phyloP scores from a whole-genome alignment of 495 filamentous ascomycete genomes.

The Amphirosellinia nigrospora region DNA sequence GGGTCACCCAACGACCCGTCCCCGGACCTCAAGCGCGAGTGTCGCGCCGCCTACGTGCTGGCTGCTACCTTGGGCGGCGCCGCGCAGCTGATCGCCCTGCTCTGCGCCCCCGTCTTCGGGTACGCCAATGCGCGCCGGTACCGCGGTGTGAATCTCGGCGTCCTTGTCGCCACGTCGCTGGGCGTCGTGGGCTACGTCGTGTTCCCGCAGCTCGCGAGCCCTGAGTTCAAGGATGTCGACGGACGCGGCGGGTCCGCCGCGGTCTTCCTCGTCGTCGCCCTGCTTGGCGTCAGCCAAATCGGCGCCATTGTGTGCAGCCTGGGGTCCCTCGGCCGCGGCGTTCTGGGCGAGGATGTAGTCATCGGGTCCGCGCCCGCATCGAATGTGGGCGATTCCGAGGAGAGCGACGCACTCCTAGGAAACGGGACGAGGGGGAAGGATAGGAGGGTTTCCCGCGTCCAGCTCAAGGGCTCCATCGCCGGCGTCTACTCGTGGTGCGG shows the following conservation, averaged over 20 bases:
- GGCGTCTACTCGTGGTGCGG: slow-evolving; percentile 91
- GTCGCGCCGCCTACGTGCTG: slow-evolving; percentile 81
- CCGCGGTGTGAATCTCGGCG: slow-evolving; percentile 70
- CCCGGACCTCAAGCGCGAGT: slow-evolving; percentile 77
- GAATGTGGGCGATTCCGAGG: slow-evolving; percentile 38
- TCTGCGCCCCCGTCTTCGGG: slow-evolving; percentile 87
- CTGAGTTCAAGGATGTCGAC: slow-evolving; percentile 65
- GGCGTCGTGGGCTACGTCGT: slow-evolving; percentile 77
- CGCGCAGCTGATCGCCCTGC: slow-evolving; percentile 82
- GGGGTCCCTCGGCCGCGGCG: slow-evolving; percentile 79
- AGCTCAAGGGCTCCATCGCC: slow-evolving; percentile 90
- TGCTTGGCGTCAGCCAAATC: slow-evolving; percentile 90
- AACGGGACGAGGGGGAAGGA: slow-evolving; percentile 5
- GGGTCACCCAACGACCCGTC: slow-evolving; percentile 62
- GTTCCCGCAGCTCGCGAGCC: slow-evolving; percentile 73
- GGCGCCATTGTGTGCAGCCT: slow-evolving; percentile 93
- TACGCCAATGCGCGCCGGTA: slow-evolving; percentile 68
- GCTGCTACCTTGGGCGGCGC: slow-evolving; percentile 84
- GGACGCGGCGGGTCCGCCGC: slow-evolving; percentile 64
- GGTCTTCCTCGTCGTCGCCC: slow-evolving; percentile 76
- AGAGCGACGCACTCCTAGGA: slow-evolving; percentile 29
- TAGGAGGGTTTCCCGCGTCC: slow-evolving; percentile 47
- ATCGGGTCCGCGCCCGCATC: slow-evolving; percentile 24
- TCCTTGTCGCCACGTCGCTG: slow-evolving; percentile 70
- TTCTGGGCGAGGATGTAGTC: slow-evolving; percentile 63